phyloP scores from a whole-genome alignment of 2,329 filamentous ascomycete species.

The Fusarium drepaniforme region DNA sequence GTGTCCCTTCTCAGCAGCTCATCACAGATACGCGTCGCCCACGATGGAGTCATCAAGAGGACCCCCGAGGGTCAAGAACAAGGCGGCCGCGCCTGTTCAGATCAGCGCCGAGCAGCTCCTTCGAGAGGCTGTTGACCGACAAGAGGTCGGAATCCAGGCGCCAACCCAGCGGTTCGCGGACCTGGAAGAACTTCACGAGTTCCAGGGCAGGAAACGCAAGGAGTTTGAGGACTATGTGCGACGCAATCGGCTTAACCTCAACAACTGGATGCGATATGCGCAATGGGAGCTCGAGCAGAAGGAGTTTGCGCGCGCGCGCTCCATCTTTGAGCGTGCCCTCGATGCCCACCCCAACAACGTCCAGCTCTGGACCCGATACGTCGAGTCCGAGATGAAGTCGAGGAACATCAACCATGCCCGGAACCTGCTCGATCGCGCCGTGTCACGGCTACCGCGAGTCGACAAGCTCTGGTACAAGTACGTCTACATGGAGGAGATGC shows the following conservation, averaged over 20 bases:
- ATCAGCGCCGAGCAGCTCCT: conserved; percentile 98
- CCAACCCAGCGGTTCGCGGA: conserved; percentile 96
- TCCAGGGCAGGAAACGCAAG: conserved; percentile 93
- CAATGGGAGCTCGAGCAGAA: conserved; percentile 99
- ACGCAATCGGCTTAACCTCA: conserved; percentile 94
- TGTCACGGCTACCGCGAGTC: conserved; percentile 88
- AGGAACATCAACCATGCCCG: conserved; percentile 97
- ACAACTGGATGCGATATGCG: conserved; percentile 99
- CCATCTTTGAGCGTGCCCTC: conserved; percentile 93
- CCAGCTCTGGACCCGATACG: conserved; percentile 90
- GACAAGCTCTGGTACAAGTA: conserved; percentile 99
- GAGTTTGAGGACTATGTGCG: conserved; percentile 99
- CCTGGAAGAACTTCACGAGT: conserved; percentile 97
- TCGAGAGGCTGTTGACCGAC: conserved; percentile 95
- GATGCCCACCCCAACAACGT: conserved; percentile 92
- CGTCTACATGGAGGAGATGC: conserved; percentile 98
- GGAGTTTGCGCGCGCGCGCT: conserved; percentile 91
- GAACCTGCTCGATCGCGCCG: conserved; percentile 94
- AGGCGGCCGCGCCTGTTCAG: conserved; percentile 89
- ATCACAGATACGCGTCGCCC: conserved; percentile 23
- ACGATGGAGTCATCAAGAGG: conserved; percentile 91
- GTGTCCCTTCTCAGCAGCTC: not conserved
- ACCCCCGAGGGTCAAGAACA: conserved; percentile 98
- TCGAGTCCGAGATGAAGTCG: conserved; percentile 94
- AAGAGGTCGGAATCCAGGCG: conserved; percentile 88